Base-by-base conservation (phyloP, 352 stramenopile species). In the Phytophthora quininea region DNA sequence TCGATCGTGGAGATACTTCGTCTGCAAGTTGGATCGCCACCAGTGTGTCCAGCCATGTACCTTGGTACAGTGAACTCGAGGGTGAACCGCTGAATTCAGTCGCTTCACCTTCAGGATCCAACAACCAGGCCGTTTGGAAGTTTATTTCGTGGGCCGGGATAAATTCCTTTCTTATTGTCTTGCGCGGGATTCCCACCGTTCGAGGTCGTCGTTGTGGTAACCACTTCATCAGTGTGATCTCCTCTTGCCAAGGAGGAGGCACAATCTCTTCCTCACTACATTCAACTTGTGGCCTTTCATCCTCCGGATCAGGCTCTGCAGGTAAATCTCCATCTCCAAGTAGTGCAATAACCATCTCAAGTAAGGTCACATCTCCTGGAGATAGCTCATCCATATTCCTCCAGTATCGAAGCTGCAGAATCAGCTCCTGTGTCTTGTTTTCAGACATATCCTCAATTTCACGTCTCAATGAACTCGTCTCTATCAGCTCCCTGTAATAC, bases 281-380 rank as follows among this genome's bases (percentile, higher is more conserved):
- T 40, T 49, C 7, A 31, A 40, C 3, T 52, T 31, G 24, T 14
- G 45, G 45, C 10, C 31, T 42, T 31, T 68, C 43, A 5, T 38
- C 15, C 19, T 68, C 61, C 24, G 61, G 52, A n/a, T 68, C 61
- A 30, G 60, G 60, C 15, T 67, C n/a, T n/a, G n/a, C n/a, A n/a
- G n/a, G n/a, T n/a, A n/a, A 31, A n/a, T 15, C 47, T 27, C 51
- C 8, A 45, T 4, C 6, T 30, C 46, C 60, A 1, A 67, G n/a
- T n/a, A 33, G 7, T 45, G 27, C 10, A 3, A 29, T 9, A 57
- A 12, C 1, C n/a, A 52, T 54, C n/a, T 47, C 38, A 19, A 57
- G 14, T 45, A 66, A 14, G 11, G 12, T 31, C 3, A 3, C 3
- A 15, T 53, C 42, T 29, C 11, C 43, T 1, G 19, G 12, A 12